Evolutionary conservation across 352 stramenopile species (phyloP), one percentile per base, ranked within the genome.

Genomic region (Paralagenidium karlingii): DNA sequence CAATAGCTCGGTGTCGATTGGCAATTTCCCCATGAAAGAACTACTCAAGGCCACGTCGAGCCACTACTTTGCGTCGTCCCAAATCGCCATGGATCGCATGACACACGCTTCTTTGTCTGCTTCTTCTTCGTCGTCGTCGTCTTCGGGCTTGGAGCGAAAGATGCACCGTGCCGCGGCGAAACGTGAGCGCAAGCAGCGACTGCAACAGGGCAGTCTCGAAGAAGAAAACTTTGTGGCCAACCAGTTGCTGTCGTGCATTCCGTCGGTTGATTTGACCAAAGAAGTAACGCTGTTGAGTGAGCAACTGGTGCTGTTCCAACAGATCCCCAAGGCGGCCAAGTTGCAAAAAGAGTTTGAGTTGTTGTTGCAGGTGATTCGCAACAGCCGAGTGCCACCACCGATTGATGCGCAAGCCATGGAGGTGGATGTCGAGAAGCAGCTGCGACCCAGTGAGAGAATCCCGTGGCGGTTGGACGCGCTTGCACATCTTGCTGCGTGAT

Each of bases 191-290:
- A 56, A 68, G 2, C 71, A 70, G 24, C 63, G 71, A 32, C 74
- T 88, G 49, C 77, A 82, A 24, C 55, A 80, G 32, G 75, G 75
- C 9, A 82, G 66, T 15, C 60, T 54, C 3, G 70, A 88, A 31
- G 75, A 88, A 34, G 70, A 85, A 39, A 47, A 57, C 10, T 76
- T 82, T 25, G 65, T 85, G 25, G 42, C 34, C 6, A 51, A 73
- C 50, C 60, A 82, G 44, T 45, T 78, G 21, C 44, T 40, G 1
- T 56, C 56, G 28, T 42, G 63, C 32, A 51, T 49, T 22, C 70
- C 68, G 16, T 77, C 53, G 20, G 43, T 49, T 12, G 47, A 48
- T 3, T 43, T 82, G 29, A 49, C 43, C 16, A 45, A 28, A 18
- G 64, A 82, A 8, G 53, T 64, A 20, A 44, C 40, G 16, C 43